Conservation (phyloP, 805 yeast species). For the Yarrowia sp. region DNA sequence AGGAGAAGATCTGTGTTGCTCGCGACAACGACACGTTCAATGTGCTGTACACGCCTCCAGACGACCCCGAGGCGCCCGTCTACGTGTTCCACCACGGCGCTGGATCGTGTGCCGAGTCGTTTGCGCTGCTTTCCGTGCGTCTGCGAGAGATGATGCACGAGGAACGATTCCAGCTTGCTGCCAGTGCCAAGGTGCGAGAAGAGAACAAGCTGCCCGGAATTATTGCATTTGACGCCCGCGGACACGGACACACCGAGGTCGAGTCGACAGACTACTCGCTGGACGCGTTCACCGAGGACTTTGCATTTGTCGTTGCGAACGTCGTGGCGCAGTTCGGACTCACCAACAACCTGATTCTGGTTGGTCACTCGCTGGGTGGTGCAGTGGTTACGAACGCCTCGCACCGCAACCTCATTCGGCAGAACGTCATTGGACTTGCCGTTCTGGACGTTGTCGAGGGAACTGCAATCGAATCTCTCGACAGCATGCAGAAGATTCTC, state of each 20-base stretch:
- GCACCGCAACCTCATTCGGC: constrained; percentile 29
- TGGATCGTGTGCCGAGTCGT: constrained; percentile 82
- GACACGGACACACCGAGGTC: constrained; percentile 64
- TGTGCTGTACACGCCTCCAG: constrained; percentile 59
- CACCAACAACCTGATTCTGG: constrained; percentile 47
- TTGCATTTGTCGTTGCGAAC: constrained; percentile 47
- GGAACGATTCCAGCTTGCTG: constrained; percentile 6
- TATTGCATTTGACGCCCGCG: constrained; percentile 75
- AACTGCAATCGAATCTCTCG: constrained; percentile 71
- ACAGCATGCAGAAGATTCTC: constrained; percentile 65
- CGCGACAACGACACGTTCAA: constrained; percentile 42
- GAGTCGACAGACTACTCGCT: constrained; percentile 46
- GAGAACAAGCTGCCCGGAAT: constrained; percentile 52
- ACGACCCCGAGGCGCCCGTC: constrained; percentile 47
- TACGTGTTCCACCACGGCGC: constrained; percentile 91
- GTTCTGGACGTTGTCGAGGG: constrained; percentile 94
- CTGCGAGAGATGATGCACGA: constrained; percentile 36
- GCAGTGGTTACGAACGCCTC: constrained; percentile 65
- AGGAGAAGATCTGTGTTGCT: not conserved
- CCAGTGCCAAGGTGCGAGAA: constrained; percentile 28
- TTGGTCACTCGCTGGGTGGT: constrained; percentile 95
- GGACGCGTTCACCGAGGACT: constrained; percentile 57
- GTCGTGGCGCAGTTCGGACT: constrained; percentile 28
- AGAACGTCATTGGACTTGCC: constrained; percentile 52
- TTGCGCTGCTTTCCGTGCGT: constrained; percentile 51